Base-by-base conservation (phyloP, 352 stramenopile genomes). In the Chrysophaeum taylorii region DNA sequence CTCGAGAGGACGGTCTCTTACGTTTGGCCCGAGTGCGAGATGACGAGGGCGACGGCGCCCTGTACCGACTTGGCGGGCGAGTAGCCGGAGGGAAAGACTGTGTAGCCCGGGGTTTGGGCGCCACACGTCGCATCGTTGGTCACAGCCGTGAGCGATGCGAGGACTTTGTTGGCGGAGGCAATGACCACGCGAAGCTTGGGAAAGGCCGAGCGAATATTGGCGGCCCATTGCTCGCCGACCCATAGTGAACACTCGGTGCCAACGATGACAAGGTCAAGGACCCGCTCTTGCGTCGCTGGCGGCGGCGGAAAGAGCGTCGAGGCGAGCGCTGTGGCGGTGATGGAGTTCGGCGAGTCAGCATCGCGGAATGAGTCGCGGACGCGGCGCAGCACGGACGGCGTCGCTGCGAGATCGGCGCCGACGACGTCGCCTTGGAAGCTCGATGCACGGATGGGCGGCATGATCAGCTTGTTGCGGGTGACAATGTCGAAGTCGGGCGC, bases 1-100 rank as follows among this genome's bases (percentile, higher is more conserved):
- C n/a, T n/a, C n/a, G n/a, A n/a, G n/a, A n/a, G 21, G 41, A 48
- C 41, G 41, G 41, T 12, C 41, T 21, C 41, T 48, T 21, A 48
- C 29, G 74, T 78, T 69, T 79, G 74, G 21, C 74, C 74, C 23
- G 61, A 75, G 61, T 79, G 74, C n/a, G 60, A 68, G 2, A 79
- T 70, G 16, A 12, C 39, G 38, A 75, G 27, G 38, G n/a, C 25
- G 41, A 74, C 61, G 62, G 61, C 60, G 31, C 62, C 62, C 37
- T 68, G 60, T 31, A 14, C 16, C 37, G 2, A 1, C 50, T 37
- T 5, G 16, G 27, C 25, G 7, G 48, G 4, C 18, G 27, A 48
- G 12, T 15, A 4, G 50, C 45, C 42, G 18, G 14, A 25, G 5
- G 48, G 63, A 41, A 57, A 70, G 63, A 61, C 42, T 45, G 62